Conservation (phyloP, 805 yeast species). For the Monosporozyma solicola region DNA sequence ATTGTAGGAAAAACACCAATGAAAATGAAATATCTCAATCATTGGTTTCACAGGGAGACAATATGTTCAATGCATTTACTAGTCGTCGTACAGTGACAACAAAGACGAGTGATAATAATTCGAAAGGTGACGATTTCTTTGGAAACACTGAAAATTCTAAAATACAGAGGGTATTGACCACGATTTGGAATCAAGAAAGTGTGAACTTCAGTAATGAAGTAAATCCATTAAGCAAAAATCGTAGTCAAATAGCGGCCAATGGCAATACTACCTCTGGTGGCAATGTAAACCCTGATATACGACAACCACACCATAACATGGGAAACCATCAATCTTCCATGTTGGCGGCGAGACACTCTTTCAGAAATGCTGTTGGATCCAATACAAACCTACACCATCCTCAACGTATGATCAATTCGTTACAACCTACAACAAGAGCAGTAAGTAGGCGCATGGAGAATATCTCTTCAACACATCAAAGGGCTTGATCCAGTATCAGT, state of each 20-base stretch:
- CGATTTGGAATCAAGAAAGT: constrained; percentile 27
- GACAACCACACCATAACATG: not conserved
- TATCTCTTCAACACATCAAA: constrained; percentile 9
- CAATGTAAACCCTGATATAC: constrained; percentile 4
- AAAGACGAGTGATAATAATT: not conserved
- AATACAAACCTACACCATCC: constrained; percentile 16
- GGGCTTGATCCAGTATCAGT: constrained; percentile 1
- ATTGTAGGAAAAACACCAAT: constrained; percentile 1
- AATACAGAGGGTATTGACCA: constrained; percentile 17
- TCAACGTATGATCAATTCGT: constrained; percentile 21
- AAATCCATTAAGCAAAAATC: constrained; percentile 17
- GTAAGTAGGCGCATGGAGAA: constrained; percentile 31
- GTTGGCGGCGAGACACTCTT: constrained; percentile 9
- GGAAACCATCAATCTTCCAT: constrained; percentile 4
- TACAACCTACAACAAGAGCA: constrained; percentile 36
- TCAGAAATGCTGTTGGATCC: constrained; percentile 10
- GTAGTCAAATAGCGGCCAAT: not conserved
- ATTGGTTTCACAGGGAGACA: not conserved
- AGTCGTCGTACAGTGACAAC: not conserved
- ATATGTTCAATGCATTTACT: not conserved
- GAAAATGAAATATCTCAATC: not conserved
- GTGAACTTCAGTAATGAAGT: constrained; percentile 18
- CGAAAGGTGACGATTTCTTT: constrained; percentile 12
- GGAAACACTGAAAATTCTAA: constrained; percentile 17
- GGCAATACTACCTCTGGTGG: constrained; percentile 2